Evolutionary conservation across 306 rosid species (phyloP), one percentile per base, ranked within the genome.

Genomic region (Malus fusca): DNA sequence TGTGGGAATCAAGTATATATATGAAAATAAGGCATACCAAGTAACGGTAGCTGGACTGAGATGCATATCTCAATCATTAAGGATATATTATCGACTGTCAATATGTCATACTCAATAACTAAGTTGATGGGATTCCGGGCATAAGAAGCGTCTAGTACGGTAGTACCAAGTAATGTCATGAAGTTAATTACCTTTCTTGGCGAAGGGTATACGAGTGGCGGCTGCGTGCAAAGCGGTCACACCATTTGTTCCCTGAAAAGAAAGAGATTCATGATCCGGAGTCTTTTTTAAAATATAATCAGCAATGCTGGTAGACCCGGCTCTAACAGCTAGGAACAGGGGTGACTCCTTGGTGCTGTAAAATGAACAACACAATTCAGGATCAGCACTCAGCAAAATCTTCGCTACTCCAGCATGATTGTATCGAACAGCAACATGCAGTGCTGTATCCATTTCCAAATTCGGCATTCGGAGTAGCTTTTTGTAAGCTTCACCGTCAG

Each of bases 181-280:
- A 43, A 43, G 48, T 43, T 43, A 10, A 5, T 15, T 33, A 72
- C 75, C 75, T 71, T 71, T n/a, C 31, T 4, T 13, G 22, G n/a
- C 17, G 23, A 43, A 14, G 15, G 55, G 1, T 7, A 6, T 55
- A 0, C 51, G 79, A 69, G 77, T 75, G 3, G 68, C 33, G 0
- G 83, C 83, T 1, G 72, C 83, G 35, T 80, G 83, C 61, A 80
- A 25, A n/a, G 55, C 76, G 6, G 75, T 80, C 31, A 80, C 48
- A 35, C 79, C 71, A 4, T 80, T 62, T 17, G 67, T 74, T 44
- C 83, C 79, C 0, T 13, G 21, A 11, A 46, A 21, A 18, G 76
- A 60, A 55, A 4, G 35, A 31, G 35, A 31, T 31, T 0, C 6
- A 31, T 31, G 35, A 31, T 4, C 35, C 6, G 35, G 35, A 31